phyloP scores from a whole-genome alignment of 148 eudicot genomes.

The Mesembryanthemum crystallinum region DNA sequence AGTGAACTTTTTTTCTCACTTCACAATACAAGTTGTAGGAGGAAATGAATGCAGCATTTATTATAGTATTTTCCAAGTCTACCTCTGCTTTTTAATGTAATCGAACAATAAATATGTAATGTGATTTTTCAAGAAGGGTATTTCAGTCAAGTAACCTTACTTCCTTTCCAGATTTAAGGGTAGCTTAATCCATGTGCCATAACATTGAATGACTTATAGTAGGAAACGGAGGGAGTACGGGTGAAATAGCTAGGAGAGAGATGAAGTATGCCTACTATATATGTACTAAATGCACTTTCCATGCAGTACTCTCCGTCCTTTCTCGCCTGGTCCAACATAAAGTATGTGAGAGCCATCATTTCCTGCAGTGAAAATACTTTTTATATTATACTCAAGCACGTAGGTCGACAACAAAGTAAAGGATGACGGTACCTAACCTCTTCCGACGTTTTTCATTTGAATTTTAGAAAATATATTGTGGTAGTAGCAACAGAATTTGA shows the following conservation, averaged over 20 bases:
- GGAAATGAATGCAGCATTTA: too few relatives aligned
- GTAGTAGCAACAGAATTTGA: not conserved
- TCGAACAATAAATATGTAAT: too few relatives aligned
- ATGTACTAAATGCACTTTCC: conserved; percentile 89
- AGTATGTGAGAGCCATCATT: conserved; percentile 90
- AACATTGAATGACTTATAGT: too few relatives aligned
- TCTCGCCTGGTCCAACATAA: conserved; percentile 84
- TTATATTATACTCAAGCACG: conserved; percentile 1
- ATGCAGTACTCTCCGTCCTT: conserved; percentile 96
- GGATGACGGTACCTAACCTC: not conserved
- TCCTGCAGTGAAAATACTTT: conserved; percentile 52
- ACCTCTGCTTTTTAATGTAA: too few relatives aligned
- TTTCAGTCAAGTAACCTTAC: too few relatives aligned
- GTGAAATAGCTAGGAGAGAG: conserved; percentile 6
- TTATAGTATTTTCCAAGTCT: too few relatives aligned
- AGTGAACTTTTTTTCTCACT: too few relatives aligned
- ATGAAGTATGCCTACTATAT: conserved; percentile 48
- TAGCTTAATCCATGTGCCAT: too few relatives aligned
- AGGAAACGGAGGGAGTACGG: not conserved
- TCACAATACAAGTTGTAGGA: too few relatives aligned
- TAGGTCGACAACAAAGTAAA: not conserved
- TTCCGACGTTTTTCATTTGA: not conserved
- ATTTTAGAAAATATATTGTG: not conserved
- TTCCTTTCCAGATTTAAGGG: too few relatives aligned
- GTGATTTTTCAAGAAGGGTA: too few relatives aligned